Conservation (phyloP, 2,329 filamentous ascomycete genomes). For the Talaromyces sp. region DNA sequence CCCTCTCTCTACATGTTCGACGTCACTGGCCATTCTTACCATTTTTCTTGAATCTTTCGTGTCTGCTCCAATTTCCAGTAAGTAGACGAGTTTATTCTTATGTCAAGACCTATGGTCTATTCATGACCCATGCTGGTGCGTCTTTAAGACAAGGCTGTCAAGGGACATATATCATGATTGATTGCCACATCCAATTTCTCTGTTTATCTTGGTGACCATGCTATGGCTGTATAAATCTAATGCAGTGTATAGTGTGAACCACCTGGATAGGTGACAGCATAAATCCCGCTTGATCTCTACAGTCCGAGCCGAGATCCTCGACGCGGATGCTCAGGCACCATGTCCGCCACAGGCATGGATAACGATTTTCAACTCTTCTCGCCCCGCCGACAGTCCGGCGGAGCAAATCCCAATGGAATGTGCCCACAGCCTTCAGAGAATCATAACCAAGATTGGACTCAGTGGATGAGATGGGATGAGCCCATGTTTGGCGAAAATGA, state of each 20-base stretch:
- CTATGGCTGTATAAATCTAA: not conserved
- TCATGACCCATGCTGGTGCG: too few species aligned
- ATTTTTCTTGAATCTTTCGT: not conserved
- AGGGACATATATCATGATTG: not conserved
- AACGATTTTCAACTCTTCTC: conserved; percentile 40
- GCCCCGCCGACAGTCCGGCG: conserved; percentile 21
- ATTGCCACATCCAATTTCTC: not conserved
- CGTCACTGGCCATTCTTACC: not conserved
- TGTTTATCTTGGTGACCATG: too few species aligned
- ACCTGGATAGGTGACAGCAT: not conserved
- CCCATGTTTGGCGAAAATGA: conserved; percentile 33
- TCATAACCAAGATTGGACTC: conserved; percentile 45
- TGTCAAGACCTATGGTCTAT: too few species aligned
- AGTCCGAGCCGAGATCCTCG: not conserved
- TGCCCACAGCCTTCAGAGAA: conserved; percentile 30
- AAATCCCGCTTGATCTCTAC: not conserved
- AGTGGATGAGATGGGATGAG: conserved; percentile 52
- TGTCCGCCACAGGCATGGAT: conserved; percentile 31
- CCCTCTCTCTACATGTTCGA: not conserved
- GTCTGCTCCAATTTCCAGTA: conserved; percentile 1
- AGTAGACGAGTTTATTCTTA: not conserved
- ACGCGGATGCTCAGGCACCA: conserved; percentile 19
- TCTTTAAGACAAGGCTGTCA: not conserved
- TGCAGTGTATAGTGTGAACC: not conserved
- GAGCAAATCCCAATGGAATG: conserved; percentile 22